phyloP scores from a whole-genome alignment of 2,329 filamentous ascomycete genomes.

The Rhexocercosporidium sp. region DNA sequence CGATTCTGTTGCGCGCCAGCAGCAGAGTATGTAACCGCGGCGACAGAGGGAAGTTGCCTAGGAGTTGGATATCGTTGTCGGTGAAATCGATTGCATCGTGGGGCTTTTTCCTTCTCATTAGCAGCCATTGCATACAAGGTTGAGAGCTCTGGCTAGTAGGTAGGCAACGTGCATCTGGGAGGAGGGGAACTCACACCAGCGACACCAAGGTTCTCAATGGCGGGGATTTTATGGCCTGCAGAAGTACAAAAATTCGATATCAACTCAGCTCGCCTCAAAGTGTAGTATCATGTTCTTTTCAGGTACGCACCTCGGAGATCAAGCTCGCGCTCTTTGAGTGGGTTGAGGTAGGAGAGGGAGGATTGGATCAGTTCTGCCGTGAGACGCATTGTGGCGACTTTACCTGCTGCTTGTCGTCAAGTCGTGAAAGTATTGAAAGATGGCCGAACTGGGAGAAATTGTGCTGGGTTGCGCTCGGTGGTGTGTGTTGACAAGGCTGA shows the following conservation, averaged over 20 bases:
- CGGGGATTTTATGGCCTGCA: slow-evolving; percentile 96
- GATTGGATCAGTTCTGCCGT: slow-evolving; percentile 92
- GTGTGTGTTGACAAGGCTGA: slow-evolving; percentile 23
- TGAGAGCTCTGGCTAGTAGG: not conserved
- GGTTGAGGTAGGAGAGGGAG: slow-evolving; percentile 98
- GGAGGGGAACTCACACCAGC: slow-evolving; percentile 71
- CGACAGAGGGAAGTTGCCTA: slow-evolving; percentile 92
- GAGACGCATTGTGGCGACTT: slow-evolving; percentile 75
- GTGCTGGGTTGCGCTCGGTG: slow-evolving; percentile 8
- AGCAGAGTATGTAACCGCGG: slow-evolving; percentile 88
- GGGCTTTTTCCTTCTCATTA: slow-evolving; percentile 60
- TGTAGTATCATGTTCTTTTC: slow-evolving; percentile 98
- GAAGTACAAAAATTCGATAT: slow-evolving; percentile 61
- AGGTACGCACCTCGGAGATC: slow-evolving; percentile 95
- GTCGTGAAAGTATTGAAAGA: not conserved
- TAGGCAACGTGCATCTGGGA: too few relatives aligned
- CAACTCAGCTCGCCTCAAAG: slow-evolving; percentile 79
- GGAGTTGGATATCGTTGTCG: slow-evolving; percentile 91
- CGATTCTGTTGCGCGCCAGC: slow-evolving; percentile 86
- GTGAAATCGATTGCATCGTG: slow-evolving; percentile 98
- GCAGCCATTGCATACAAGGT: not conserved
- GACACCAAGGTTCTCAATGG: slow-evolving; percentile 96
- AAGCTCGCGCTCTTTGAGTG: slow-evolving; percentile 97
- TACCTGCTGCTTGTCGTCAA: slow-evolving; percentile 21
- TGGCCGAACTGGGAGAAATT: slow-evolving; percentile 1